Evolutionary conservation across 2,329 filamentous ascomycete species (phyloP).

Genomic region (Fusarium sacchari): DNA sequence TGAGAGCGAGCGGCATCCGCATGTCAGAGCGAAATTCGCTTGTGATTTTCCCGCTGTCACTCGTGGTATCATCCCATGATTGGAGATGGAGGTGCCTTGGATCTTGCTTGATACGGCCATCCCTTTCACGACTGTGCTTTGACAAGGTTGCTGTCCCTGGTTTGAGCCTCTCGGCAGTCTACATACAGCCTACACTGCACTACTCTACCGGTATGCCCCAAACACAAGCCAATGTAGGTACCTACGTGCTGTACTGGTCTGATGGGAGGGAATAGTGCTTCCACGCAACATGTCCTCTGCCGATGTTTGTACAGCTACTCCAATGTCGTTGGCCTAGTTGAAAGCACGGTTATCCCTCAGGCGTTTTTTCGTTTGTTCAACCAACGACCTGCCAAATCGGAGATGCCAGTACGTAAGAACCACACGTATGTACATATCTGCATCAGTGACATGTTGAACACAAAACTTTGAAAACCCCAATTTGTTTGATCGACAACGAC

Average conservation of each 20-base stretch:
- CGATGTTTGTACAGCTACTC: background rate
- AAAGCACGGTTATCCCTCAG: conserved; percentile 3
- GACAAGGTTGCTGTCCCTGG: conserved; percentile 12
- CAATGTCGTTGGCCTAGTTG: background rate
- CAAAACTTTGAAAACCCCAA: background rate
- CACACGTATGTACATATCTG: background rate
- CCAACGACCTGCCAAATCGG: conserved; percentile 12
- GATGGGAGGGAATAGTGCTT: background rate
- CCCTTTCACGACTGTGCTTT: background rate
- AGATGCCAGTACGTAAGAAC: conserved; percentile 20
- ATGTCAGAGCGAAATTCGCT: conserved; percentile 28
- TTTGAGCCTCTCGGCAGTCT: conserved; percentile 16
- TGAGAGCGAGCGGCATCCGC: conserved; percentile 21
- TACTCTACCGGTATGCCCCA: too few species aligned
- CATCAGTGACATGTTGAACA: conserved; percentile 17
- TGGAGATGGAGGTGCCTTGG: conserved; percentile 9
- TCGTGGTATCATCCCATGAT: conserved; percentile 5
- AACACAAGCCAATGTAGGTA: background rate
- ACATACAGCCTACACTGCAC: background rate
- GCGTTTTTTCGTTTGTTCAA: background rate
- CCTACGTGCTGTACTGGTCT: background rate
- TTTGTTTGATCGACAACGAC: conserved; percentile 32
- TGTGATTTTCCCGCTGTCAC: conserved; percentile 22
- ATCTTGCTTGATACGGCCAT: conserved; percentile 20
- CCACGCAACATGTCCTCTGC: background rate